Evolutionary conservation across 176 grass and related monocot species (phyloP).

Genomic region (Zoysia pacifica): DNA sequence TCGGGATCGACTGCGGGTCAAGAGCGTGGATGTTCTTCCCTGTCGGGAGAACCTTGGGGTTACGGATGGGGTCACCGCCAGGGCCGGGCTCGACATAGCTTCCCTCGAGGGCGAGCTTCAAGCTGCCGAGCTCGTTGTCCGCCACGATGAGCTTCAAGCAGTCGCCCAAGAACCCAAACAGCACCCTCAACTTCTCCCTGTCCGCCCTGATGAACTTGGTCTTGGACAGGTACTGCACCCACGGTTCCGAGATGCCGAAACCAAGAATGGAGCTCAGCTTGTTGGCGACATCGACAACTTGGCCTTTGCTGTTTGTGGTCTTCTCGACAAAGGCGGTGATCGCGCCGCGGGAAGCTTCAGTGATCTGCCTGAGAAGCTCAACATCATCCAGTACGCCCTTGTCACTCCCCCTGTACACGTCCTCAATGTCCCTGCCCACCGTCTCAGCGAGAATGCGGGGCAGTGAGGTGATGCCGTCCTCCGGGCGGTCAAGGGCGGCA

Average conservation of each 20-base stretch:
- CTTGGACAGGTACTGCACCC: slow-evolving; percentile 82
- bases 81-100: slow-evolving; percentile 93
- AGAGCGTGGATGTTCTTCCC: slow-evolving; percentile 99
- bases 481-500: slow-evolving; percentile 84
- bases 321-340: slow-evolving; percentile 73
- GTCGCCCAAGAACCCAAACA: slow-evolving; percentile 80
- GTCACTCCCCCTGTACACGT: slow-evolving; percentile 89
- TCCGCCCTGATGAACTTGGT: slow-evolving; percentile 89
- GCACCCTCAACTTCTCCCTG: slow-evolving; percentile 79
- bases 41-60: slow-evolving; percentile 96
- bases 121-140: slow-evolving; percentile 82
- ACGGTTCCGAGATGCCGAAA: slow-evolving; percentile 76
- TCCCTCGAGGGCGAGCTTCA: slow-evolving; percentile 91
- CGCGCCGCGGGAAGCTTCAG: slow-evolving; percentile 84
- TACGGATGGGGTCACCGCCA: slow-evolving; percentile 91
- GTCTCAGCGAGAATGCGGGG: slow-evolving; percentile 79
- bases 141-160: slow-evolving; percentile 86
- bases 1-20: slow-evolving; percentile 93
- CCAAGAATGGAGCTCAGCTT: slow-evolving; percentile 81
- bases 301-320: slow-evolving; percentile 84
- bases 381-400: slow-evolving; percentile 89
- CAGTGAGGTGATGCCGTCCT: slow-evolving; percentile 72
- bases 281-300: slow-evolving; percentile 76
- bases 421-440: slow-evolving; percentile 84
- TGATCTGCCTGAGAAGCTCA: slow-evolving; percentile 91